Evolutionary conservation across 2,329 filamentous ascomycete species (phyloP).

Genomic region (Colletotrichum orbiculare): DNA sequence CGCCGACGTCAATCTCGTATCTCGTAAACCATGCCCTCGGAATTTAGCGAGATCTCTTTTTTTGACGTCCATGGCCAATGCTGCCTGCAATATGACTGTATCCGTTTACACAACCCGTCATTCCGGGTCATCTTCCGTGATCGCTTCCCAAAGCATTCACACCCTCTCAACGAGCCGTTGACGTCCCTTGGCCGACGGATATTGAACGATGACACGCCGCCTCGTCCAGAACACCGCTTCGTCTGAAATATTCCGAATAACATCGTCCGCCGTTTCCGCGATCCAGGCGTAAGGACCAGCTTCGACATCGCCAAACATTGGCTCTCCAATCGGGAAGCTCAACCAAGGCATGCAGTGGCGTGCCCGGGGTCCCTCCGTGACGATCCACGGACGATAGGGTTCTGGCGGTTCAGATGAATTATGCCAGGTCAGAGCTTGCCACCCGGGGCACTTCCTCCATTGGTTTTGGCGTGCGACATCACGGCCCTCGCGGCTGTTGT

Average conservation of each 20-base stretch:
- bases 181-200: slow-evolving; percentile 10
- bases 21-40: no score
- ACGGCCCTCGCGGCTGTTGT: neutral
- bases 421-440: neutral
- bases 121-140: neutral
- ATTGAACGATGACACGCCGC: neutral
- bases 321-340: no score
- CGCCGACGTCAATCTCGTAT: no score
- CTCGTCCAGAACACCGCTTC: neutral
- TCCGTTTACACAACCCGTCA: neutral
- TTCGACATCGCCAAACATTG: no score
- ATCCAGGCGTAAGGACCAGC: no score
- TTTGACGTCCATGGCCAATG: neutral
- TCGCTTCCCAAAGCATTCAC: neutral
- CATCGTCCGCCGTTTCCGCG: no score
- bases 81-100: neutral
- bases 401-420: slow-evolving; percentile 20
- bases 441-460: neutral
- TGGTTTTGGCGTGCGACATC: slow-evolving; percentile 11
- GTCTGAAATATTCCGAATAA: neutral
- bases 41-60: no score
- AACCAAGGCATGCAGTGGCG: neutral
- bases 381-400: neutral
- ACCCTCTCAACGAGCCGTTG: neutral
- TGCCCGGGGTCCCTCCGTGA: neutral